Percentiles rank a stretch among this genome's conserved stretches.
phyloP scores from a whole-genome alignment of 345 rosid genomes.

The Orychophragmus violaceus region DNA sequence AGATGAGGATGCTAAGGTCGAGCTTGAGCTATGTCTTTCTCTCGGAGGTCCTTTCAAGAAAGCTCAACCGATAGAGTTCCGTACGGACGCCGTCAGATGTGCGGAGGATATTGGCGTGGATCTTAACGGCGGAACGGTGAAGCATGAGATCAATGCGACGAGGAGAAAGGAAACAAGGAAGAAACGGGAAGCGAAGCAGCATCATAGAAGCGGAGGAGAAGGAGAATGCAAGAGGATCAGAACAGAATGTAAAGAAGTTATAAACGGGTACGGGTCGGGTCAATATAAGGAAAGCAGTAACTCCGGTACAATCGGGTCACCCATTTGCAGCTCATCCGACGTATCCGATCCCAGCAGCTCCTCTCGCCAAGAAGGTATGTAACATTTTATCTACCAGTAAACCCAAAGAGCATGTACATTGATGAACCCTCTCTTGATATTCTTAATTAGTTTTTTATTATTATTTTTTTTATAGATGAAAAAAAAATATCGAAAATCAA shows the following conservation, averaged over 20 bases:
- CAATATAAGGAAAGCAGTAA: constrained; percentile 19
- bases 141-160: constrained; percentile 35
- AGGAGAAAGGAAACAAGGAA: constrained; percentile 33
- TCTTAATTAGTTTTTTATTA: too few relatives aligned
- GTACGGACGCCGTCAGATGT: background rate
- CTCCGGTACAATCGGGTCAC: constrained; percentile 34
- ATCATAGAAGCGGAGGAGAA: constrained; percentile 21
- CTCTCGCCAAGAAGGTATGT: constrained; percentile 44
- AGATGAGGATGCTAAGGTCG: constrained; percentile 36
- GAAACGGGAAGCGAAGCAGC: constrained; percentile 42
- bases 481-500: too few relatives aligned
- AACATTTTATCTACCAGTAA: background rate
- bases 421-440: too few relatives aligned
- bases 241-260: constrained; percentile 7
- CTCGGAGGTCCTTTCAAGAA: constrained; percentile 46
- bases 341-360: constrained; percentile 38
- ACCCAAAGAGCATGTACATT: too few relatives aligned
- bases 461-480: too few relatives aligned
- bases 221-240: constrained; percentile 26
- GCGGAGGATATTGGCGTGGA: background rate
- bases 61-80: constrained; percentile 1
- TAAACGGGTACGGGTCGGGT: constrained; percentile 30
- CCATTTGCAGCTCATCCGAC: constrained; percentile 37
- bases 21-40: constrained; percentile 59
- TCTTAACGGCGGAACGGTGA: background rate